Base-by-base conservation (phyloP, 306 rosid genomes). In the Vigna mungo region DNA sequence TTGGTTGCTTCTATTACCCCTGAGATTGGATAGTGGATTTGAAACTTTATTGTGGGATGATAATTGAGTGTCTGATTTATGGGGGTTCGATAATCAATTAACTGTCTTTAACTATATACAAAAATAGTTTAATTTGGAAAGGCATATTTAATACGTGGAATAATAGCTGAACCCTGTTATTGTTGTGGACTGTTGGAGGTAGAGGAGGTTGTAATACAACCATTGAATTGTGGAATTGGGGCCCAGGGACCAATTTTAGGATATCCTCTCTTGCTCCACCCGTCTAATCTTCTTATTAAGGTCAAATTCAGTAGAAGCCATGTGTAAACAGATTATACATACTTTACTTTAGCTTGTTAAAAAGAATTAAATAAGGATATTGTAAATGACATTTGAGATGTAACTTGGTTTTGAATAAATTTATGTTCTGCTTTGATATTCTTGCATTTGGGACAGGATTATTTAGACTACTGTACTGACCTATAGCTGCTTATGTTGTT, bases 401-500 rank as follows among this genome's bases (percentile, higher is more conserved):
- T 63, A 56, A 37, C 67, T 16, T 47, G 64, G 30, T 76, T 36
- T 16, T 68, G 62, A 47, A 44, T 70, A 7, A 70, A 34, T 49
- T 67, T 15, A n/a, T 39, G 17, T 56, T 75, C 76, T 23, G 43
- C 32, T 36, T 61, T 59, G 41, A 11, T 44, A 44, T 21, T 69
- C 79, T 66, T 70, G 27, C 51, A 55, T 52, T 73, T 82, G 71
- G 36, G 53, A 64, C 80, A 60, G 78, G 52, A 61, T 72, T 67
- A 51, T 59, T 15, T 75, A 23, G 51, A 46, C 55, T 53, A 75
- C 43, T 71, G 47, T 84, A 18, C 55, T 80, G 53, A 76, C 79
- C 74, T 79, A 37, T 55, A 79, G 54, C 56, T 85, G 41, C 44
- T 82, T 52, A 43, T 82, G 71, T 82, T 72, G 62, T 84, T 59